phyloP scores from a whole-genome alignment of 176 grass and related monocot genomes.

The Thalia dealbata region DNA sequence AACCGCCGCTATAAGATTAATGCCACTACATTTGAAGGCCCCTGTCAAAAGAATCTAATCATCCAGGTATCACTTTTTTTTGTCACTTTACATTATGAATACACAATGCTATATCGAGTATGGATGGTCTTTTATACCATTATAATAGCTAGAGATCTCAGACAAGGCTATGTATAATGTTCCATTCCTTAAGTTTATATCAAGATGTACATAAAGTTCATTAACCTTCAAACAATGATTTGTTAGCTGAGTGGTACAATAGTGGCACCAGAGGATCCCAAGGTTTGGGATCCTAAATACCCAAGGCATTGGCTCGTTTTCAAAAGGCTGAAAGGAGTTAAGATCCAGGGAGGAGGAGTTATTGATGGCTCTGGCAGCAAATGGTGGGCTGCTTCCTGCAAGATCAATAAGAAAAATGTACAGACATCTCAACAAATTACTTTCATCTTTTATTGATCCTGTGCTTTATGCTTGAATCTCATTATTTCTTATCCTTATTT shows the following conservation, averaged over 20 bases:
- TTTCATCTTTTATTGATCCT: background rate
- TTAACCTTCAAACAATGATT: background rate
- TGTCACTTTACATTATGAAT: slow-evolving; percentile 1
- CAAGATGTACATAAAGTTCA: background rate
- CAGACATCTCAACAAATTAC: background rate
- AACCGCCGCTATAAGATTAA: slow-evolving; percentile 52
- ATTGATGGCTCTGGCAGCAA: slow-evolving; percentile 91
- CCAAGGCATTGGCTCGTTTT: slow-evolving; percentile 60
- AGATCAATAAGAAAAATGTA: slow-evolving; percentile 66
- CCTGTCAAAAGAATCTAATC: slow-evolving; percentile 47
- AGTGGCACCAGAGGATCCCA: slow-evolving; percentile 68
- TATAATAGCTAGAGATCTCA: background rate
- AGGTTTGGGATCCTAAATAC: slow-evolving; percentile 55
- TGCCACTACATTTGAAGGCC: slow-evolving; percentile 45
- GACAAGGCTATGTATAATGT: background rate
- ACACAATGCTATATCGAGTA: slow-evolving; percentile 8
- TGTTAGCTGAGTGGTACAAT: slow-evolving; percentile 65
- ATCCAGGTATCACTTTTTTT: slow-evolving; percentile 38
- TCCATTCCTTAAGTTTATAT: background rate
- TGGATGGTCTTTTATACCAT: background rate
- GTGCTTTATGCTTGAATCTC: background rate
- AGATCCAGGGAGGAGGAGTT: slow-evolving; percentile 65
- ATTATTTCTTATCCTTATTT: background rate
- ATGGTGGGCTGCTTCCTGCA: slow-evolving; percentile 98
- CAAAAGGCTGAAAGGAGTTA: slow-evolving; percentile 44